Percentiles rank a stretch among this genome's conserved stretches.
Conservation (phyloP, 208 protist genomes). For the Wallacemonas sp. region DNA sequence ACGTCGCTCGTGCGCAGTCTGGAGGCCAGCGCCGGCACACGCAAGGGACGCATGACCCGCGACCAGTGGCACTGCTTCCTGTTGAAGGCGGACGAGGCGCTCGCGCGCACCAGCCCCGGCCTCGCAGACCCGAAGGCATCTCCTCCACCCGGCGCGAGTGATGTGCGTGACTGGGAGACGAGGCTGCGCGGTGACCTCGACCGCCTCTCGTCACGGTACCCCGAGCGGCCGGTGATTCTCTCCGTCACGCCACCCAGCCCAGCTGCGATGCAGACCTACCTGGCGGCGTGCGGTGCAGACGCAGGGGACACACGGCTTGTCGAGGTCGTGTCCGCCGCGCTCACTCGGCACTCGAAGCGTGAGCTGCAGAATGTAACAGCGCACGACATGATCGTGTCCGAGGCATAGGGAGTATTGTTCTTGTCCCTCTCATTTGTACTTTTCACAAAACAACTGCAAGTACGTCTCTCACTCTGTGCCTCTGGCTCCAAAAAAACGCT, state of each 20-base stretch:
- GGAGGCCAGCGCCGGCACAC: background rate
- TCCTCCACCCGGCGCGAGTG: background rate
- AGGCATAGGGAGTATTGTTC: too few relatives aligned
- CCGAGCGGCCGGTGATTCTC: background rate
- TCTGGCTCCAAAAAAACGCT: too few relatives aligned
- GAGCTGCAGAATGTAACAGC: background rate
- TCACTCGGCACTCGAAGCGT: background rate
- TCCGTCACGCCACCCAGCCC: background rate
- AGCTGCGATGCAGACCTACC: background rate
- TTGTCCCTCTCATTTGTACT: too few relatives aligned
- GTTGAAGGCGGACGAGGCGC: background rate
- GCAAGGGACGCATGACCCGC: background rate
- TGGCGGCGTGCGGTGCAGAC: background rate
- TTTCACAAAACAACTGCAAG: too few relatives aligned
- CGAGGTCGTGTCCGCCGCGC: background rate
- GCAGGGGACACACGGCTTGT: background rate
- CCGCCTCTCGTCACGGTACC: background rate
- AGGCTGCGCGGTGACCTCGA: background rate
- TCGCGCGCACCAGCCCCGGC: background rate
- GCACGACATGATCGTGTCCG: background rate
- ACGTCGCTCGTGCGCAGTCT: constrained; percentile 1
- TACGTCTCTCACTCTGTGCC: background rate
- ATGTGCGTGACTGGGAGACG: background rate
- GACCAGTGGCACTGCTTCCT: constrained; percentile 5
- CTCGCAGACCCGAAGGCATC: background rate